These are phyloP conservation scores for Melocanna baccifera DNA, from an alignment of 176 grass and related monocot species.

Conservation along the genomic window DNA sequence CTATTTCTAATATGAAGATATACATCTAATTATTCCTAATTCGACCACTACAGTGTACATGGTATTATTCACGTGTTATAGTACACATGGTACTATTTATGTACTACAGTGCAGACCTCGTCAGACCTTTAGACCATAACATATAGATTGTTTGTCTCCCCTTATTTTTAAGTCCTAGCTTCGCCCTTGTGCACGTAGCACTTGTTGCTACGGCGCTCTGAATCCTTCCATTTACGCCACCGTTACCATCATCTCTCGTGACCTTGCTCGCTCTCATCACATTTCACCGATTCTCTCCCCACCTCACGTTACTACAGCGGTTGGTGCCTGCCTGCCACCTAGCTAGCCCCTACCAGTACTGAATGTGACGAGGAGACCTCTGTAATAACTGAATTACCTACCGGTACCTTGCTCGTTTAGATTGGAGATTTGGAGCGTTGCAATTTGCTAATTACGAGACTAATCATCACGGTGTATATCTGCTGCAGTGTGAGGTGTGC, in stretches of 20 bases:
- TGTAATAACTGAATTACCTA: neutral
- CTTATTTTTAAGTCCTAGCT: no score
- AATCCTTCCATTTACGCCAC: neutral
- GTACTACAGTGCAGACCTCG: no score
- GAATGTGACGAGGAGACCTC: no score
- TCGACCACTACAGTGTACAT: no score
- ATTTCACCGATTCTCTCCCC: neutral
- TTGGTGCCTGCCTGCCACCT: constrained; percentile 9
- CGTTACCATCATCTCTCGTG: neutral
- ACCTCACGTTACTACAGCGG: neutral
- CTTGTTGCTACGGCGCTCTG: neutral
- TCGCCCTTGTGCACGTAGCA: neutral
- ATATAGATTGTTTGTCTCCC: no score
- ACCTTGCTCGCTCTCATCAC: neutral
- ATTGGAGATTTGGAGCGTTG: neutral
- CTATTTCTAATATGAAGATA: no score
- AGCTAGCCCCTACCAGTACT: neutral
- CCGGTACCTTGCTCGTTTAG: neutral
- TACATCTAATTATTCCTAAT: no score
- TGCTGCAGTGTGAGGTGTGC: no score
- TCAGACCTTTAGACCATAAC: no score
- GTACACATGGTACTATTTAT: no score
- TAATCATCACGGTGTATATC: neutral
- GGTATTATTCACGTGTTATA: no score
- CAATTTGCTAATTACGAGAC: neutral